phyloP scores from a whole-genome alignment of 805 yeast genomes.

The Pichia deserticola region DNA sequence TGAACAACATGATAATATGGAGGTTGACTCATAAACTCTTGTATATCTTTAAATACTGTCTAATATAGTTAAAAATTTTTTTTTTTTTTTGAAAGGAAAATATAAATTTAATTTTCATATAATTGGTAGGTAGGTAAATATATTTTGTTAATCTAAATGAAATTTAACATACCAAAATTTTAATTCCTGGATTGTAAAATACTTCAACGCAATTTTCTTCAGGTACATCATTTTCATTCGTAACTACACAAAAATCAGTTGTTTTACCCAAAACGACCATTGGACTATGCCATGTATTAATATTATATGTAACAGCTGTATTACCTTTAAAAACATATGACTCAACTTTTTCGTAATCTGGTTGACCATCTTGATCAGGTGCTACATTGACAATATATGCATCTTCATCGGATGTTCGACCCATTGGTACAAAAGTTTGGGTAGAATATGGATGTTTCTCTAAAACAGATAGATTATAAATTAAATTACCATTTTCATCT shows the following conservation, averaged over 20 bases:
- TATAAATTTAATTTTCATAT: too few relatives aligned
- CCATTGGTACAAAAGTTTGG: constrained; percentile 91
- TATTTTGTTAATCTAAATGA: background rate
- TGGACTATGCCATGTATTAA: constrained; percentile 92
- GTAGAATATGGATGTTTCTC: constrained; percentile 88
- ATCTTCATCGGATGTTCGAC: constrained; percentile 38
- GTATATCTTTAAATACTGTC: background rate
- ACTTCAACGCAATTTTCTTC: constrained; percentile 81
- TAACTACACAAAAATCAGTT: constrained; percentile 81
- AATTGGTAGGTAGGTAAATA: too few relatives aligned
- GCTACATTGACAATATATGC: constrained; percentile 84
- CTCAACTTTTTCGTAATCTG: constrained; percentile 50
- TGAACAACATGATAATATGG: constrained; percentile 1
- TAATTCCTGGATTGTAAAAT: constrained; percentile 53
- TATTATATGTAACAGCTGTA: constrained; percentile 85
- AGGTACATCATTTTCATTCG: constrained; percentile 74
- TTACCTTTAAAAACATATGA: constrained; percentile 77
- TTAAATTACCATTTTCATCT: constrained; percentile 7
- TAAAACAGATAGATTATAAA: constrained; percentile 56
- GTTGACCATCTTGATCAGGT: constrained; percentile 35
- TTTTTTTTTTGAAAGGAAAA: too few relatives aligned
- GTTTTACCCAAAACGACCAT: constrained; percentile 72
- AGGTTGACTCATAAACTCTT: constrained; percentile 4
- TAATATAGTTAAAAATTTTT: background rate
- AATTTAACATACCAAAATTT: constrained; percentile 22